Conservation (phyloP, 2,329 filamentous ascomycete genomes). For the Cytospora mali region DNA sequence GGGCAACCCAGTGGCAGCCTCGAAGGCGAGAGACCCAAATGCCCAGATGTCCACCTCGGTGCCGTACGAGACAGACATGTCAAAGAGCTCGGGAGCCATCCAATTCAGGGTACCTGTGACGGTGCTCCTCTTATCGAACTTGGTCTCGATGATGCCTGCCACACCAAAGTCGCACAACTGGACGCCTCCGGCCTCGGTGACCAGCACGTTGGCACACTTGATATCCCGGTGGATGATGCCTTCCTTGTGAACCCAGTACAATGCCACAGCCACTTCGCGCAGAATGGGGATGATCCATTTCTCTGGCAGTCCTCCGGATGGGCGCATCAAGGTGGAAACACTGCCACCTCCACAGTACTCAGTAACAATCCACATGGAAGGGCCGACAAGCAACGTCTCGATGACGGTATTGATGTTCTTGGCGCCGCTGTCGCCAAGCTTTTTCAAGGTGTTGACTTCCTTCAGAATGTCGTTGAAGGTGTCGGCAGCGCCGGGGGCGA, state of each 20-base stretch:
- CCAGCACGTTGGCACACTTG: slow-evolving; percentile 78
- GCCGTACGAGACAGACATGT: slow-evolving; percentile 65
- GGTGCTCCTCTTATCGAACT: slow-evolving; percentile 76
- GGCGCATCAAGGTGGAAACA: slow-evolving; percentile 71
- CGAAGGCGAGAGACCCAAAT: slow-evolving; percentile 78
- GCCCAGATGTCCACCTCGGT: slow-evolving; percentile 83
- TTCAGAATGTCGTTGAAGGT: slow-evolving; percentile 71
- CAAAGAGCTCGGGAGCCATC: slow-evolving; percentile 82
- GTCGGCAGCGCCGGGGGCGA: slow-evolving; percentile 65
- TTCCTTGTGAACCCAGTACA: slow-evolving; percentile 68
- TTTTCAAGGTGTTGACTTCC: slow-evolving; percentile 69
- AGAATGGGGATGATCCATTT: slow-evolving; percentile 71
- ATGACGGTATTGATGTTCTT: slow-evolving; percentile 81
- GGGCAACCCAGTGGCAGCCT: slow-evolving; percentile 77
- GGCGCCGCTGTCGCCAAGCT: slow-evolving; percentile 73
- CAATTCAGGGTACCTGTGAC: slow-evolving; percentile 83
- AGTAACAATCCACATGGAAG: slow-evolving; percentile 84
- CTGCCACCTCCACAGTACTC: slow-evolving; percentile 86
- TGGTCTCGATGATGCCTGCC: slow-evolving; percentile 74
- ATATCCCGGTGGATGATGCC: slow-evolving; percentile 73
- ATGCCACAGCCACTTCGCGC: slow-evolving; percentile 66
- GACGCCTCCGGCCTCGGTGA: slow-evolving; percentile 74
- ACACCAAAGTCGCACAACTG: slow-evolving; percentile 87
- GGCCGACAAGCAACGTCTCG: slow-evolving; percentile 75
- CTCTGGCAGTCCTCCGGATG: slow-evolving; percentile 66